These are phyloP conservation scores for Alternaria gaisen DNA, from an alignment of 2,329 filamentous ascomycete species.

Conservation along the genomic window DNA sequence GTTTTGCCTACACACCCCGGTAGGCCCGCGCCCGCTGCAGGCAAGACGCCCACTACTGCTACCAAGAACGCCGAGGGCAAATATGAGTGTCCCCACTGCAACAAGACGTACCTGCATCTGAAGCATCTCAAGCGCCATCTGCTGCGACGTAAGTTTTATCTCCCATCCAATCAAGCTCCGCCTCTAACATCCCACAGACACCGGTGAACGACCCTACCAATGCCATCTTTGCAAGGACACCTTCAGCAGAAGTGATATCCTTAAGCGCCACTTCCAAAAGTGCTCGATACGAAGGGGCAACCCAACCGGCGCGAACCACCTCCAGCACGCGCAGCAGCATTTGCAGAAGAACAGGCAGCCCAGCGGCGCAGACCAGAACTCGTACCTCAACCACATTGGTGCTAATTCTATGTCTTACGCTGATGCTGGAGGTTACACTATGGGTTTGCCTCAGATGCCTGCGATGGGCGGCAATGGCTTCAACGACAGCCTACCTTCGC, in stretches of 20 bases:
- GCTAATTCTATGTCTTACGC: conserved; percentile 47
- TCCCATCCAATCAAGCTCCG: conserved; percentile 7
- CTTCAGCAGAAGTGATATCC: conserved; percentile 95
- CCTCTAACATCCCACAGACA: conserved; percentile 70
- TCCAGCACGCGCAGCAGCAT: conserved; percentile 91
- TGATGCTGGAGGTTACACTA: conserved; percentile 41
- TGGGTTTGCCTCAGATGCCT: conserved; percentile 48
- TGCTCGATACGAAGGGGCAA: conserved; percentile 96
- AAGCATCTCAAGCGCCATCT: conserved; percentile 98
- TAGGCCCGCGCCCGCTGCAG: conserved; percentile 77
- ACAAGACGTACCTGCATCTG: conserved; percentile 95
- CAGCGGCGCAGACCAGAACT: conserved; percentile 45
- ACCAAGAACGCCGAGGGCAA: conserved; percentile 97
- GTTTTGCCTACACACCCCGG: conserved; percentile 92
- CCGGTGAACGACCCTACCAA: conserved; percentile 97
- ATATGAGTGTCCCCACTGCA: conserved; percentile 97
- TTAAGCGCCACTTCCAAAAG: conserved; percentile 99
- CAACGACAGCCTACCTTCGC: conserved; percentile 49
- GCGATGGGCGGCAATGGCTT: conserved; percentile 46
- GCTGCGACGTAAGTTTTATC: conserved; percentile 80
- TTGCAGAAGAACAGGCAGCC: conserved; percentile 71
- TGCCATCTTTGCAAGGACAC: conserved; percentile 98
- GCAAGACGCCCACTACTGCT: conserved; percentile 85
- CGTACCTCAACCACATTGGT: conserved; percentile 48
- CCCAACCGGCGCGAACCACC: conserved; percentile 90